Evolutionary conservation across 2,329 filamentous ascomycete genomes (phyloP).

Genomic region (Calonectria pseudoturangicola): DNA sequence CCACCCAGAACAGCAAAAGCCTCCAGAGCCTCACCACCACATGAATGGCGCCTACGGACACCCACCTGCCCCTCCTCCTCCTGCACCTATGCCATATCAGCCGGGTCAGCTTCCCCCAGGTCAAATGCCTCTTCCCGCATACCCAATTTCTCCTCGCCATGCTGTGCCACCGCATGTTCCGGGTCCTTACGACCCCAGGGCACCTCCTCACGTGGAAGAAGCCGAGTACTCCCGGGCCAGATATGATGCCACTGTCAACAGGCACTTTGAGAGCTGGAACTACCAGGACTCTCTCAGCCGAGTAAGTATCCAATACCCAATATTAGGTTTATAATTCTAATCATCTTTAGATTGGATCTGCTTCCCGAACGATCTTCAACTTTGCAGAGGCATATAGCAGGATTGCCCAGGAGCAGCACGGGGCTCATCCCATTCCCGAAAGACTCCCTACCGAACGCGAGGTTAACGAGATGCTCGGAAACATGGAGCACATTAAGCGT

Average conservation of each 20-base stretch:
- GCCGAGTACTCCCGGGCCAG: conserved; percentile 65
- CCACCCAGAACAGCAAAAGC: conserved; percentile 61
- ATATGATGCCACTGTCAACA: conserved; percentile 67
- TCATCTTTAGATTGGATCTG: conserved; percentile 67
- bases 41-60: conserved; percentile 62
- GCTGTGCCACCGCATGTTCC: conserved; percentile 63
- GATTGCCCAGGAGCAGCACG: conserved; percentile 74
- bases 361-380: conserved; percentile 72
- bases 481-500: conserved; percentile 70
- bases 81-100: conserved; percentile 64
- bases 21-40: conserved; percentile 60
- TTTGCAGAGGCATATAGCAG: conserved; percentile 75
- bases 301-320: conserved; percentile 60
- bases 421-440: conserved; percentile 71
- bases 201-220: conserved; percentile 67
- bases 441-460: conserved; percentile 74
- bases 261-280: conserved; percentile 72
- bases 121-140: conserved; percentile 69
- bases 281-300: conserved; percentile 72
- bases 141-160: conserved; percentile 72
- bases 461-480: conserved; percentile 72
- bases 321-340: conserved; percentile 41
- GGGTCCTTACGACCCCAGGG: conserved; percentile 66
- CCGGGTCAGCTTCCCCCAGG: conserved; percentile 66
- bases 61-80: conserved; percentile 57